Evolutionary conservation across 208 protist species (phyloP).

Genomic region (Tritrichomonas foetus): DNA sequence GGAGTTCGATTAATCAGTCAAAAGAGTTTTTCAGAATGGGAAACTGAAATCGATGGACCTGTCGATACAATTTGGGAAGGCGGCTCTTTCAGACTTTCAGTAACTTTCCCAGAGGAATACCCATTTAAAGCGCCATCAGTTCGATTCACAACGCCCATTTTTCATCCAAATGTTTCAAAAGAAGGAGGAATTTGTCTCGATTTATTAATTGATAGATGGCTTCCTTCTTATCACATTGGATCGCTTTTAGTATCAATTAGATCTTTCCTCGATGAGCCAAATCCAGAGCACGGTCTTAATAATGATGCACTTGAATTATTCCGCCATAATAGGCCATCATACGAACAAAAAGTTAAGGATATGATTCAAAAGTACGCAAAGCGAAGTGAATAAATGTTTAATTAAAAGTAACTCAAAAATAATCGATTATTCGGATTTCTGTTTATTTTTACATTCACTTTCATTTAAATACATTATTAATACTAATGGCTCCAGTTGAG

Average conservation of each 20-base stretch:
- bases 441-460: too few species aligned
- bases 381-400: background rate
- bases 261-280: conserved; percentile 39
- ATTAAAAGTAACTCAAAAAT: background rate
- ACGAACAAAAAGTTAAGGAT: background rate
- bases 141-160: conserved; percentile 23
- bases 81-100: conserved; percentile 58
- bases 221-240: background rate
- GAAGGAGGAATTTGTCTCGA: conserved; percentile 10
- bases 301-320: conserved; percentile 4
- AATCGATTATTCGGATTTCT: background rate
- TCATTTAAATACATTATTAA: too few species aligned
- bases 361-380: background rate
- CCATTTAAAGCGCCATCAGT: conserved; percentile 63
- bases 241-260: conserved; percentile 37
- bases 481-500: too few species aligned
- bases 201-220: conserved; percentile 22
- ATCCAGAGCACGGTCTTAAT: conserved; percentile 19
- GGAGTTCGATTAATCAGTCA: background rate
- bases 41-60: conserved; percentile 51
- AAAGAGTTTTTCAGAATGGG: background rate
- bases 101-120: conserved; percentile 60
- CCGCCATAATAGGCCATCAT: conserved; percentile 19
- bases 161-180: conserved; percentile 27
- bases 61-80: conserved; percentile 58